Conservation (phyloP, 1,284 basidiomycete genomes). For the Papiliotrema flavescens region DNA sequence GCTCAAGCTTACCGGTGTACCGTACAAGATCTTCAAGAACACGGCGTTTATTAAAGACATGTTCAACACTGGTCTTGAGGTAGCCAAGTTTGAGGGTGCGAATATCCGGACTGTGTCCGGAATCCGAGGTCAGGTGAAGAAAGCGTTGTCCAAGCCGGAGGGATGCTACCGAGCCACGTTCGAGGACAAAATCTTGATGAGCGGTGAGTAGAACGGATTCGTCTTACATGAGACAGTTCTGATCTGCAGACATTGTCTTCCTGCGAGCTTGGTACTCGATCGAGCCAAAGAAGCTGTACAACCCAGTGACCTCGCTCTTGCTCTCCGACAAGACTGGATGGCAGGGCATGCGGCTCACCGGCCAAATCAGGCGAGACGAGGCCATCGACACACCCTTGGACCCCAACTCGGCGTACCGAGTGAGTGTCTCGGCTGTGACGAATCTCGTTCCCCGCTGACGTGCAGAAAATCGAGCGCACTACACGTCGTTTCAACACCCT, state of each 20-base stretch:
- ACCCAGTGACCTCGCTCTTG: constrained; percentile 88
- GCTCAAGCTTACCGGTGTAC: constrained; percentile 90
- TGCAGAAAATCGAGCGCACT: constrained; percentile 64
- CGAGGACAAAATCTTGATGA: constrained; percentile 96
- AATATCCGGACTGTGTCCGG: constrained; percentile 93
- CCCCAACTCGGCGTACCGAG: constrained; percentile 85
- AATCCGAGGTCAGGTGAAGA: constrained; percentile 94
- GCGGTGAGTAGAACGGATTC: constrained; percentile 59
- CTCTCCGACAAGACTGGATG: constrained; percentile 73
- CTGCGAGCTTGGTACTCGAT: constrained; percentile 96
- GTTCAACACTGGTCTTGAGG: constrained; percentile 89
- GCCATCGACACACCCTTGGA: constrained; percentile 75
- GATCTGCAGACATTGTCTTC: constrained; percentile 80
- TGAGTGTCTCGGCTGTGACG: constrained; percentile 21
- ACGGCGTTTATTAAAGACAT: constrained; percentile 98
- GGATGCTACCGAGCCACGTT: constrained; percentile 95
- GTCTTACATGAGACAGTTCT: background rate
- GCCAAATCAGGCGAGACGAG: constrained; percentile 81
- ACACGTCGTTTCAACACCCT: constrained; percentile 88
- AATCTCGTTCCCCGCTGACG: background rate
- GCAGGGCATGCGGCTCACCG: constrained; percentile 93
- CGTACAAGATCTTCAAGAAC: constrained; percentile 98
- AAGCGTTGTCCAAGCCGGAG: constrained; percentile 87
- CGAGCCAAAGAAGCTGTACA: constrained; percentile 92
- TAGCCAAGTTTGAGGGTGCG: constrained; percentile 98